Base-by-base conservation (phyloP, 1,284 basidiomycete species). In the Boletus semigastroideus region DNA sequence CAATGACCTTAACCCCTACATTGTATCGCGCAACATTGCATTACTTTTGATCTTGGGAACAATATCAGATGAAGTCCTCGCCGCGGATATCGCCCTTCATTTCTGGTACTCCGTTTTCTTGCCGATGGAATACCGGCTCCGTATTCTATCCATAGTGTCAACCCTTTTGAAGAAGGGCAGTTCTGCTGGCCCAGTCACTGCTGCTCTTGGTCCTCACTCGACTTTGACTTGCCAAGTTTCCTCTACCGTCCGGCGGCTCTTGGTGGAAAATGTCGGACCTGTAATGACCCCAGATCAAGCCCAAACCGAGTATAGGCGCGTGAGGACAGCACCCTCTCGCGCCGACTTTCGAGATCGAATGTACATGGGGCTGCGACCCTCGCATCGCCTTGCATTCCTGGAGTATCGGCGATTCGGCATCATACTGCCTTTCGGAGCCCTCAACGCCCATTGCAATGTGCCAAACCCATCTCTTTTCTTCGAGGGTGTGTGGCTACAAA, bases 81-180 rank as follows among this genome's bases (percentile, higher is more conserved):
- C 72, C 2, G 72, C 69, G 5, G 76, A 78, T 43, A 59, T 71
- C 4, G 75, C 74, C 6, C 65, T 78, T 20, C 76, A 78, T 51
- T 68, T 72, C 41, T 77, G 74, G 74, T 76, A 74, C 44, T 78
- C 77, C 4, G 64, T 64, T 2, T 74, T 71, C 53, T 47, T 77
- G 28, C 75, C 74, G 4, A 47, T 46, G 28, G 63, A 67, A 48
- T 73, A 75, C 53, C 53, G 54, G 22, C 16, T 60, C 4, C 59
- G 52, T 22, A 56, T 67, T 19, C 38, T 66, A 5, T 42, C 51
- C 3, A 56, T 67, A 36, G 48, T 58, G 13, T 53, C 58, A 5
- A 17, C 38, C 16, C 40, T 69, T 40, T 22, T 68, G 41, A 59
- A 59, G 52, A 36, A 53, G 16, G 20, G 17, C 25, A 1, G 30